phyloP scores from a whole-genome alignment of 2,329 filamentous ascomycete genomes.

The Ceratocystis diversiconidia region DNA sequence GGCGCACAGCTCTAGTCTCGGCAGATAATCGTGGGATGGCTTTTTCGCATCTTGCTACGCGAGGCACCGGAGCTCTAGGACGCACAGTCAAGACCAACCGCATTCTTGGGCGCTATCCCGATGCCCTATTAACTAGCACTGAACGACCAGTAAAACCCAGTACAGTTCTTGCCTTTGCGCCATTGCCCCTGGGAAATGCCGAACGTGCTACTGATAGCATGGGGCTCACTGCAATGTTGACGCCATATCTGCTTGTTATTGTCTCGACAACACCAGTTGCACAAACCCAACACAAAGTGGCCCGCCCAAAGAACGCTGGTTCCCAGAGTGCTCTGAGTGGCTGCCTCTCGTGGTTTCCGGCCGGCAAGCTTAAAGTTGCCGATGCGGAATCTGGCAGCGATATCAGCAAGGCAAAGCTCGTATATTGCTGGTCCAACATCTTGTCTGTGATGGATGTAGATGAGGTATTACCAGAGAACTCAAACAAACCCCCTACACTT shows the following conservation, averaged over 20 bases:
- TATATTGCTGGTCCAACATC: conserved; percentile 98
- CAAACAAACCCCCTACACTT: conserved; percentile 63
- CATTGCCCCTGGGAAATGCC: conserved; percentile 84
- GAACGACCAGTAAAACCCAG: conserved; percentile 73
- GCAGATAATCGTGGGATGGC: conserved; percentile 94
- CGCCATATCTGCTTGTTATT: conserved; percentile 87
- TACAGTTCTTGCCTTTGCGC: conserved; percentile 81
- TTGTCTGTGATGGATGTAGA: conserved; percentile 83
- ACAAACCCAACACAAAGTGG: conserved; percentile 89
- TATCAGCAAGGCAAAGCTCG: conserved; percentile 70
- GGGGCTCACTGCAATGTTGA: conserved; percentile 87
- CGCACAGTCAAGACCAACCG: conserved; percentile 78
- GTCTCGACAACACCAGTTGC: conserved; percentile 94
- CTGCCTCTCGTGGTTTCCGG: conserved; percentile 92
- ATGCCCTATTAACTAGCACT: conserved; percentile 40
- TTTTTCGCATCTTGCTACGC: conserved; percentile 87
- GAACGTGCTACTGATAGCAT: conserved; percentile 76
- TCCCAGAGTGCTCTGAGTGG: conserved; percentile 87
- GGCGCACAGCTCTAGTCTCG: conserved; percentile 87
- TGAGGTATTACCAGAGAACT: conserved; percentile 51
- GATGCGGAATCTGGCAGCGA: conserved; percentile 52
- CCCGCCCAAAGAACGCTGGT: conserved; percentile 77
- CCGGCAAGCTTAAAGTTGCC: conserved; percentile 73
- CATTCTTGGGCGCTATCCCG: conserved; percentile 81
- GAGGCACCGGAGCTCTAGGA: conserved; percentile 75